Base-by-base conservation (phyloP, 192 early-diverging fungal genomes). In the Coemansia sp. region DNA sequence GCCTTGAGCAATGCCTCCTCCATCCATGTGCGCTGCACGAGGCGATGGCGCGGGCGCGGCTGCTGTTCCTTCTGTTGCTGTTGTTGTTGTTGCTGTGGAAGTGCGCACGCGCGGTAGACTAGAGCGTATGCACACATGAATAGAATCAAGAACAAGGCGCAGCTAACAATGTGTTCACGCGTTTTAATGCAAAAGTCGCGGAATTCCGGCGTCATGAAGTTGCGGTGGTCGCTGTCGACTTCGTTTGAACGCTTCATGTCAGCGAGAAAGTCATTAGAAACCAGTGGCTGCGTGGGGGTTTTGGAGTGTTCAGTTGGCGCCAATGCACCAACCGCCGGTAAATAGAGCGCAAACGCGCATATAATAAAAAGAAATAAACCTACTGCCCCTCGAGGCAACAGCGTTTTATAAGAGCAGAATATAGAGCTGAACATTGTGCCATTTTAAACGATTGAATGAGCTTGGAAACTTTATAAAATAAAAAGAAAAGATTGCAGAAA, bases 1-100 rank as follows among this genome's bases (percentile, higher is more conserved):
- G 75, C 75, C 63, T 83, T 83, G 34, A 83, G 68, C 15, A 83
- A 66, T 38, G 72, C 75, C 81, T 83, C 81, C 53, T 78, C 81
- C 75, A 83, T 83, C 81, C 74, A 83, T 17, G 75, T 83, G 59
- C 75, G 75, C 61, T 83, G 71, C 45, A 83, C 61, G 65, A 70
- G 69, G 4, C 75, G 74, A 50, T 78, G 74, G 25, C 74, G 79
- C 25, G 79, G 71, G 6, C 79, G 67, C 20, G 71, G 72, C 0
- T 70, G 65, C 23, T 34, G 61, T n/a, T n/a, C n/a, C n/a, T n/a
- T n/a, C n/a, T n/a, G n/a, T n/a, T n/a, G n/a, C n/a, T n/a, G 29
- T 3, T 22, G 50, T 14, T 61, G 59, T 15, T 54, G 35, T 6
- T 34, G 60, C 15, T 14, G n/a, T 7, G 48, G 22, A 35, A 17